These are phyloP conservation scores for Xylariaceae sp. DNA, from an alignment of 2,329 filamentous ascomycete species.

Conservation along the genomic window DNA sequence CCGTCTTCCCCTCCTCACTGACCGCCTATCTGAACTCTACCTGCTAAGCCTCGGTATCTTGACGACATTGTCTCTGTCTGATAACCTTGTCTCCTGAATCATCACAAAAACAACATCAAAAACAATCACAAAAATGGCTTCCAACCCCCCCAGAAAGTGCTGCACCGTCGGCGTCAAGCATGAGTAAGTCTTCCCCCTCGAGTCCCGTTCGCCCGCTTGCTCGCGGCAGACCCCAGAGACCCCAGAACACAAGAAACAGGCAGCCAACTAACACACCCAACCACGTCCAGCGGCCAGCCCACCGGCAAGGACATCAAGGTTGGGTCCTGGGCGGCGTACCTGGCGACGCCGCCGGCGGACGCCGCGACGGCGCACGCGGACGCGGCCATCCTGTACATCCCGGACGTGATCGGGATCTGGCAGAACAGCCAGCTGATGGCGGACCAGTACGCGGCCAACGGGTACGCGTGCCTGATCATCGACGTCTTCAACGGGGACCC, in stretches of 20 bases:
- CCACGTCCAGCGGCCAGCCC: slow-evolving; percentile 35
- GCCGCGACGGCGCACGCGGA: slow-evolving; percentile 29
- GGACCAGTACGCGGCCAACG: slow-evolving; percentile 67
- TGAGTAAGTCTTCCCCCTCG: slow-evolving; percentile 41
- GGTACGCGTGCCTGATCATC: slow-evolving; percentile 61
- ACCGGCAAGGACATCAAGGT: slow-evolving; percentile 40
- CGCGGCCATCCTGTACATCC: slow-evolving; percentile 37
- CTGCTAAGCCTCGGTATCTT: too few species aligned
- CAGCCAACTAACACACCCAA: neutral
- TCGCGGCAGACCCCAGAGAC: neutral
- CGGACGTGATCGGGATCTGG: slow-evolving; percentile 46
- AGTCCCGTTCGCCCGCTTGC: neutral
- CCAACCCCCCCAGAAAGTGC: slow-evolving; percentile 43
- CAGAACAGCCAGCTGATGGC: slow-evolving; percentile 59
- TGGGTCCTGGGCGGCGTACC: slow-evolving; percentile 40
- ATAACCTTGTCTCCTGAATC: too few species aligned
- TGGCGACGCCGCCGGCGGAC: slow-evolving; percentile 34
- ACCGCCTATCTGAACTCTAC: too few species aligned
- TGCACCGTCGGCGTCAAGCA: slow-evolving; percentile 46
- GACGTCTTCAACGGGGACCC: slow-evolving; percentile 65
- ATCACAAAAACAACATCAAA: too few species aligned
- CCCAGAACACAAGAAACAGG: neutral
- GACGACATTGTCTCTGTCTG: too few species aligned
- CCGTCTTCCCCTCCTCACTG: too few species aligned
- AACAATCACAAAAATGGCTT: slow-evolving; percentile 37